Evolutionary conservation across 2,329 filamentous ascomycete species (phyloP), one percentile per base, ranked within the genome.

Genomic region (Sporothrix pallida): DNA sequence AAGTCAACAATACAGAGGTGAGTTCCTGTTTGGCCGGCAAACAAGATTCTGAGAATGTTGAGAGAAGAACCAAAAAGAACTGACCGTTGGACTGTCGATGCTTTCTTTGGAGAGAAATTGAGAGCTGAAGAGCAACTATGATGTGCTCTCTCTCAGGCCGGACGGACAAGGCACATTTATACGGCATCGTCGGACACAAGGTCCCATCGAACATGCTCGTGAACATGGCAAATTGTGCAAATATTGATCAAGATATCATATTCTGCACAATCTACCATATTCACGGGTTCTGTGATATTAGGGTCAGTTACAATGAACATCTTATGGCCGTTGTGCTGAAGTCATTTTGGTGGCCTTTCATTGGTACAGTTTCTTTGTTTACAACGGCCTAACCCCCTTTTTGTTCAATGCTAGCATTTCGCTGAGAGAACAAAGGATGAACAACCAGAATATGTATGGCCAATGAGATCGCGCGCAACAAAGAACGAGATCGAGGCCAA

Each of bases 381-480:
- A 67, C 62, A 26, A 23, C n/a, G n/a, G 31, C 31, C 20, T 67
- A 67, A 20, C 62, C 62, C 62, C 62, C 23, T 48, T 67, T 48
- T 6, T 5, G 52, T 52, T 5, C 52, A 56, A 7, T 8, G 31
- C 31, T 37, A 37, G 5, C 31, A 37, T 37, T 37, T 37, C 31
- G 31, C 31, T 3, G 31, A 37, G 31, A 37, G 31, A 37, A 54
- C 12, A 3, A 5, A 26, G 5, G 17, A 3, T 13, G 37, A 20
- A 48, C 62, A 67, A n/a, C n/a, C n/a, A n/a, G n/a, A 65, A 65
- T 37, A 7, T 5, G 37, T 23, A 26, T 13, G 10, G 6, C n/a
- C 17, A 7, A 20, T 63, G 2, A 5, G 15, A 67, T 31, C 23
- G 10, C 23, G 13, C 26, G 42, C 56, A 15, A 60, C 56, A 60